phyloP scores from a whole-genome alignment of 2,329 filamentous ascomycete genomes.

The Penicillium glabrum region DNA sequence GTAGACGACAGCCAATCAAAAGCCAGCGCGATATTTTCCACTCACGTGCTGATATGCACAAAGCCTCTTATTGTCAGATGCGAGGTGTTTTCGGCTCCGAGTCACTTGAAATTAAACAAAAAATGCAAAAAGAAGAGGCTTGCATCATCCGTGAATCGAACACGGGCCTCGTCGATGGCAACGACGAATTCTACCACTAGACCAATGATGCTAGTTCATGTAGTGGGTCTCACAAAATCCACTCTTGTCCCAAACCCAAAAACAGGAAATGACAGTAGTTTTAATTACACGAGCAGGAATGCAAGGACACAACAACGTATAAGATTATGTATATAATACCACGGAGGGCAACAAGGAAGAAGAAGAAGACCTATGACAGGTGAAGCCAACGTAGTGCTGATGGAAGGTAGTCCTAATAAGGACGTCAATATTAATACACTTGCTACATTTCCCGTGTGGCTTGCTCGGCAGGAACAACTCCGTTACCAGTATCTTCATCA shows the following conservation, averaged over 20 bases:
- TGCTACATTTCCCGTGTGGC: neutral
- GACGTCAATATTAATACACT: neutral
- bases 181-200: constrained; percentile 43
- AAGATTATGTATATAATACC: too few species aligned
- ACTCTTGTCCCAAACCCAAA: neutral
- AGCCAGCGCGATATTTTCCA: too few species aligned
- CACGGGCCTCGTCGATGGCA: constrained; percentile 47
- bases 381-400: too few species aligned
- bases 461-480: neutral
- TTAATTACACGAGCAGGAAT: too few species aligned
- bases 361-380: too few species aligned
- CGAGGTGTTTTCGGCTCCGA: too few species aligned
- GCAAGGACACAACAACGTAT: too few species aligned
- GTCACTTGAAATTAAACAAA: neutral
- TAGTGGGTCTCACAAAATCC: neutral
- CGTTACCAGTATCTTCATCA: neutral
- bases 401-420: neutral
- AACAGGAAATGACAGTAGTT: neutral
- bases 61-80: too few species aligned
- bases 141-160: constrained; percentile 50
- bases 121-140: constrained; percentile 15
- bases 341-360: too few species aligned
- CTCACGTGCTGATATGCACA: too few species aligned
- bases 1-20: neutral
- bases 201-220: constrained; percentile 39